phyloP scores from a whole-genome alignment of 2,329 filamentous ascomycete species.

The Celoporthe dispersa region DNA sequence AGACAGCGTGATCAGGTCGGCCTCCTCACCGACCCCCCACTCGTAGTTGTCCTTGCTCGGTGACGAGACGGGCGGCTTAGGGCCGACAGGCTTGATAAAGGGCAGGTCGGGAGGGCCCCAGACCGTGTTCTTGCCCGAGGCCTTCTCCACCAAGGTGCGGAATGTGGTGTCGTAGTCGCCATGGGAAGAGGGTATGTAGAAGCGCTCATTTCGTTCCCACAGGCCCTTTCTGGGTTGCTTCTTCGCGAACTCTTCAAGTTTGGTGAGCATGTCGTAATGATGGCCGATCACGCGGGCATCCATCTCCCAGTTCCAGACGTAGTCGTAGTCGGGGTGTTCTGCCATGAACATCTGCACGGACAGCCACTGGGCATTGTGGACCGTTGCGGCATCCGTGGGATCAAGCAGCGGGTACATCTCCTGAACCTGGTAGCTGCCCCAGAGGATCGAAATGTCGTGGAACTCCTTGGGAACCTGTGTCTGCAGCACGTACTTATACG shows the following conservation, averaged over 20 bases:
- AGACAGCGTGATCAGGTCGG: slow-evolving; percentile 73
- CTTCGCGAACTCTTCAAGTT: slow-evolving; percentile 64
- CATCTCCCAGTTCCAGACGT: slow-evolving; percentile 87
- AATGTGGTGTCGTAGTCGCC: slow-evolving; percentile 71
- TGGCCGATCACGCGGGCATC: slow-evolving; percentile 80
- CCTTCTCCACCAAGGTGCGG: slow-evolving; percentile 63
- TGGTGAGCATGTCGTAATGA: slow-evolving; percentile 78
- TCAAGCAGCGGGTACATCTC: slow-evolving; percentile 78
- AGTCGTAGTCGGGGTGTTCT: slow-evolving; percentile 79
- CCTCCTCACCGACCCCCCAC: slow-evolving; percentile 78
- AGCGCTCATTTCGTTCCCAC: slow-evolving; percentile 75
- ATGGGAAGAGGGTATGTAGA: slow-evolving; percentile 72
- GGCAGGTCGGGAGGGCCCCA: slow-evolving; percentile 70
- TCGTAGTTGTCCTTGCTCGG: slow-evolving; percentile 68
- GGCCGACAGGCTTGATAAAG: slow-evolving; percentile 65
- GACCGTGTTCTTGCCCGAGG: slow-evolving; percentile 57
- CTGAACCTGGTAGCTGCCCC: slow-evolving; percentile 75
- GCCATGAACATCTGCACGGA: slow-evolving; percentile 77
- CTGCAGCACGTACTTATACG: slow-evolving; percentile 64
- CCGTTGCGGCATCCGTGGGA: slow-evolving; percentile 50
- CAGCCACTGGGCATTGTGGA: slow-evolving; percentile 69
- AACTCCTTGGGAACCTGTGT: slow-evolving; percentile 50
- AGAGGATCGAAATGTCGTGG: slow-evolving; percentile 71
- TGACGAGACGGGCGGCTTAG: slow-evolving; percentile 62
- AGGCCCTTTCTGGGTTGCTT: slow-evolving; percentile 72